A percentile compares a stretch with the other conserved stretches of the same genome.
These are phyloP conservation scores for Paraphoma sp. DNA, from an alignment of 2,329 filamentous ascomycete genomes.

Conservation along the genomic window DNA sequence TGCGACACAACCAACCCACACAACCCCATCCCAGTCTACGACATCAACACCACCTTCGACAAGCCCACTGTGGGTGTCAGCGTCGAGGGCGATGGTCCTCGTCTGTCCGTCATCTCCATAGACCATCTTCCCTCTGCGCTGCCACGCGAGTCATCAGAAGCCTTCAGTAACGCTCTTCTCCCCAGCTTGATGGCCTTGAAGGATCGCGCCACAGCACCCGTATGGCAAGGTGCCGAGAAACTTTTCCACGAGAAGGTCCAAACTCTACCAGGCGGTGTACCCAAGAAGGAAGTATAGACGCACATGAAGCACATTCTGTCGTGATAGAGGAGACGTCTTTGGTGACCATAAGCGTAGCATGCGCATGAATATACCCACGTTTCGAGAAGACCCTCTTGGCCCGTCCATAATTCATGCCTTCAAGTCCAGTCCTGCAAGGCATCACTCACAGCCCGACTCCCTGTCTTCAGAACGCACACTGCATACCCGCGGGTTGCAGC, in stretches of 20 bases:
- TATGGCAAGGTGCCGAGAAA: constrained; percentile 87
- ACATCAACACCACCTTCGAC: constrained; percentile 83
- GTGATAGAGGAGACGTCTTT: not conserved
- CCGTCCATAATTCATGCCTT: not conserved
- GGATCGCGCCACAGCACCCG: constrained; percentile 72
- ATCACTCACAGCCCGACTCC: not conserved
- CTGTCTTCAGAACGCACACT: not conserved
- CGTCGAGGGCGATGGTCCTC: constrained; percentile 62
- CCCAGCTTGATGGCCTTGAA: constrained; percentile 80
- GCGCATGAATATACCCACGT: not conserved
- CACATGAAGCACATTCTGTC: not conserved
- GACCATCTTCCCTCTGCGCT: constrained; percentile 65
- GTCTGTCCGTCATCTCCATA: constrained; percentile 76
- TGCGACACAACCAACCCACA: constrained; percentile 77
- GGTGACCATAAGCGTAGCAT: not conserved
- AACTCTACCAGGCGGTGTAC: constrained; percentile 63
- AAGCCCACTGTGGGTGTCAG: constrained; percentile 83
- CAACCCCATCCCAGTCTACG: constrained; percentile 82
- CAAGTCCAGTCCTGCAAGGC: too few relatives aligned
- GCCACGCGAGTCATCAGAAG: constrained; percentile 85
- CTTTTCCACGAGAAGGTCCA: constrained; percentile 83
- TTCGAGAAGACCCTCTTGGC: not conserved
- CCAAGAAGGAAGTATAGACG: constrained; percentile 35
- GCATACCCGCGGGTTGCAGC: too few relatives aligned
- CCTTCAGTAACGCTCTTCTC: constrained; percentile 79